These are phyloP conservation scores for Entamoeba histolytica DNA, from an alignment of 208 protist species.

Conservation along the genomic window DNA sequence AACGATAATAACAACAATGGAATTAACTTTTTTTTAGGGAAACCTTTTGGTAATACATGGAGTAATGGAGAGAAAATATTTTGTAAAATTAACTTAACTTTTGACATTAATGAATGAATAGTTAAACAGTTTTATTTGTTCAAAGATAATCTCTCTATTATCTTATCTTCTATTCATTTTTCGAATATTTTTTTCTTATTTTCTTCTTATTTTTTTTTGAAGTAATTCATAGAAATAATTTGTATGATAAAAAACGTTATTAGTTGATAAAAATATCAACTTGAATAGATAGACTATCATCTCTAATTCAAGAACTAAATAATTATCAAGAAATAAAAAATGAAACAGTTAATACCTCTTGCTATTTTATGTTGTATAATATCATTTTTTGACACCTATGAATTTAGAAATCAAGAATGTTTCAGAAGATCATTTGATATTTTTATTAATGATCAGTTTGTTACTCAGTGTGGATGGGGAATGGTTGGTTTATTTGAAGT, in stretches of 20 bases:
- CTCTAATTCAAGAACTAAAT: too few relatives aligned
- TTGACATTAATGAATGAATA: too few relatives aligned
- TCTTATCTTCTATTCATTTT: too few relatives aligned
- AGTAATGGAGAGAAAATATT: not conserved
- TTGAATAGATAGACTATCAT: too few relatives aligned
- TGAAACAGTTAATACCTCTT: not conserved
- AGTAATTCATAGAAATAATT: too few relatives aligned
- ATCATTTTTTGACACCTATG: not conserved
- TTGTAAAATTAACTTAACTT: not conserved
- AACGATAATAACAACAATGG: not conserved
- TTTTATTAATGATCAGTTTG: not conserved
- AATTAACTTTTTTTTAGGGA: not conserved
- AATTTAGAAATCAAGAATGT: not conserved
- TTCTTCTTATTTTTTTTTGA: too few relatives aligned
- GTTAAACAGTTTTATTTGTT: too few relatives aligned
- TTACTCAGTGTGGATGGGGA: not conserved
- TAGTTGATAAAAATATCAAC: too few relatives aligned
- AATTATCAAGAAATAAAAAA: too few relatives aligned
- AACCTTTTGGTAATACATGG: not conserved
- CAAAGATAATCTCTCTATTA: too few relatives aligned
- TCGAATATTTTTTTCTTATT: too few relatives aligned
- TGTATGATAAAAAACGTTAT: too few relatives aligned
- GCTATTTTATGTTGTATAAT: not conserved
- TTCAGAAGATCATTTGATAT: not conserved
- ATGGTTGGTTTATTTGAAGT: not conserved